Evolutionary conservation across 305 asterid species (phyloP).

Genomic region (Solanum aculeatissimum): DNA sequence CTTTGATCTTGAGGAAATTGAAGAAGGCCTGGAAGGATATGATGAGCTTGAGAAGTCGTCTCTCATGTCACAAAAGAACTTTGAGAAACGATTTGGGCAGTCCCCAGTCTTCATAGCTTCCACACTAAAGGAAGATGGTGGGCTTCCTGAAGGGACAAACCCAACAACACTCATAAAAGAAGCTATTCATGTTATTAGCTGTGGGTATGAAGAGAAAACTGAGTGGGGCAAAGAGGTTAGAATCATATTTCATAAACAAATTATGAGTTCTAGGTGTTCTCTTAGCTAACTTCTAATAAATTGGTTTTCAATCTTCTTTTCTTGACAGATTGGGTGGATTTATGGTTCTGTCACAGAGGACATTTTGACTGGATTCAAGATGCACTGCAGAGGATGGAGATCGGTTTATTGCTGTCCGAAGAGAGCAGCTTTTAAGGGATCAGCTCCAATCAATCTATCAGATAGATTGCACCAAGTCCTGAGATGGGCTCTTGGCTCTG

Average conservation of each 20-base stretch:
- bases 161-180: slow-evolving; percentile 54
- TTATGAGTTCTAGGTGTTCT: neutral
- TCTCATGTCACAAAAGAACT: slow-evolving; percentile 77
- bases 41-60: slow-evolving; percentile 80
- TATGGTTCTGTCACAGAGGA: slow-evolving; percentile 80
- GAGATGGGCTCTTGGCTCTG: slow-evolving; percentile 90
- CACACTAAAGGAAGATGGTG: slow-evolving; percentile 72
- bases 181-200: slow-evolving; percentile 83
- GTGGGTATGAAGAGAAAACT: slow-evolving; percentile 82
- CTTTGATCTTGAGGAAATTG: slow-evolving; percentile 75
- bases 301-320: slow-evolving; percentile 1
- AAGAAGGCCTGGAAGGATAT: slow-evolving; percentile 83
- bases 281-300: neutral
- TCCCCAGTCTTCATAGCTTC: slow-evolving; percentile 71
- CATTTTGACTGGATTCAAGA: slow-evolving; percentile 77
- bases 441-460: slow-evolving; percentile 78
- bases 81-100: slow-evolving; percentile 71
- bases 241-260: neutral
- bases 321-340: slow-evolving; percentile 75
- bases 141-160: slow-evolving; percentile 62
- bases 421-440: slow-evolving; percentile 73
- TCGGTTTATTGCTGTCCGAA: slow-evolving; percentile 65
- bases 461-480: slow-evolving; percentile 78
- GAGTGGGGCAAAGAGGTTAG: slow-evolving; percentile 88
- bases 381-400: slow-evolving; percentile 85